A percentile compares a stretch with the other conserved stretches of the same genome.
Conservation (phyloP, 1,139 yeast genomes). For the Sugiyamaella japonica region DNA sequence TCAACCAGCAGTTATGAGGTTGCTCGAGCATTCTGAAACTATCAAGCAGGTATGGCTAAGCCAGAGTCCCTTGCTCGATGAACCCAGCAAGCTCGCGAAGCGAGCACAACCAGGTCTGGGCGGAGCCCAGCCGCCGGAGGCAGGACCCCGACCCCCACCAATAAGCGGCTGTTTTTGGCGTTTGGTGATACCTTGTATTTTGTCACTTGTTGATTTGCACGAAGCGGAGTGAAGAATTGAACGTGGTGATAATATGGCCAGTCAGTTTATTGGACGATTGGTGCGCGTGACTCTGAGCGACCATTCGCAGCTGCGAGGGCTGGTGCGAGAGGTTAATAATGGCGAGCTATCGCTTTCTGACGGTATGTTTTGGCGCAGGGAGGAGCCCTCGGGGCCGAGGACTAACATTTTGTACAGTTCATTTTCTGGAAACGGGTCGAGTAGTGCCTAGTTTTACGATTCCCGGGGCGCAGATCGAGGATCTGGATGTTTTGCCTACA, state of each 20-base stretch:
- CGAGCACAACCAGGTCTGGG: background rate
- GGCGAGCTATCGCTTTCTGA: constrained; percentile 34
- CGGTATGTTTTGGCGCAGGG: constrained; percentile 6
- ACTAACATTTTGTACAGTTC: constrained; percentile 22
- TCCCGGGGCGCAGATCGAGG: constrained; percentile 35
- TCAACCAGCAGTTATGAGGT: too few species aligned
- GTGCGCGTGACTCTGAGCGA: constrained; percentile 36
- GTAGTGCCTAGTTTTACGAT: constrained; percentile 26
- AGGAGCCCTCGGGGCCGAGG: background rate
- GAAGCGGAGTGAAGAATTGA: background rate
- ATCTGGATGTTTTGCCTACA: constrained; percentile 35
- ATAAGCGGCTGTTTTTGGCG: background rate
- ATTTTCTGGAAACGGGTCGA: constrained; percentile 29
- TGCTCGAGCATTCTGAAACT: too few species aligned
- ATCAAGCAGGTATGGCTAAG: too few species aligned
- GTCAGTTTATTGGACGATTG: constrained; percentile 35
- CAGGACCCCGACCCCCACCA: background rate
- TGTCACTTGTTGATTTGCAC: background rate
- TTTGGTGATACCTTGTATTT: background rate
- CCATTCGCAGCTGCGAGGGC: constrained; percentile 34
- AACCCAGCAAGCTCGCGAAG: too few species aligned
- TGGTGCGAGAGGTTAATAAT: constrained; percentile 36
- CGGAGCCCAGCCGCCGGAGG: background rate
- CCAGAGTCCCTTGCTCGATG: too few species aligned
- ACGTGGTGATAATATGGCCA: constrained; percentile 13